Evolutionary conservation across 768 basidiomycete genomes (phyloP), one percentile per base, ranked within the genome.

Genomic region (Suillus fuscotomentosus): DNA sequence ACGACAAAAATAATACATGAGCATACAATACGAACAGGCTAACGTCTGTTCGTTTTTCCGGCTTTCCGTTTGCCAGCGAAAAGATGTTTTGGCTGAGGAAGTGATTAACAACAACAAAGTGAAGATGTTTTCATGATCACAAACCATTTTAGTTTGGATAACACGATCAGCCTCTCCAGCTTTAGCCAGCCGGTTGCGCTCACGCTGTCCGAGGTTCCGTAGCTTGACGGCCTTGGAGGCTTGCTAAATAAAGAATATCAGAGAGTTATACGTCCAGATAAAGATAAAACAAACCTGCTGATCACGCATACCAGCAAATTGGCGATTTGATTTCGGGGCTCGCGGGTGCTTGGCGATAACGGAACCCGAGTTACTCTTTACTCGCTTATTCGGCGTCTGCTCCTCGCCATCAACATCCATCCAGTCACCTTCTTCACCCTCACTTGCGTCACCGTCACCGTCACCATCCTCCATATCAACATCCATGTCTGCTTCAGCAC

Each of bases 151-250:
- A 67, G 83, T 83, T 72, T 80, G 84, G 79, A 94, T 94, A 13
- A 84, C 84, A 68, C 92, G 88, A 80, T 96, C 94, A 64, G 86
- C 82, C 83, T 99, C 97, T 64, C 92, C 93, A 45, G 95, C 96
- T 74, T 90, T 94, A 31, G 94, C 97, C 51, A 88, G 83, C 82
- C 88, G 87, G 75, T 97, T 97, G 65, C 94, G 90, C 61, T 85
- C 85, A 69, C 97, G 84, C 75, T 97, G 95, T 7, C 89, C 90
- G 62, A 97, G 85, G 71, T 94, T 92, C 68, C 93, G 90, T 64
- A 98, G 82, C 72, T 90, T 87, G 75, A 86, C 79, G 20, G 97
- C 93, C 73, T 89, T 90, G 65, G 86, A 81, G 39, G 83, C 86
- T 89, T 97, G 94, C 88, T 92, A 68, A 45, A 54, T 59, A 50